Percentiles rank a stretch among this genome's conserved stretches.
Evolutionary conservation across 139 green algal genomes (phyloP).

Genomic region (Chlorella sp.): DNA sequence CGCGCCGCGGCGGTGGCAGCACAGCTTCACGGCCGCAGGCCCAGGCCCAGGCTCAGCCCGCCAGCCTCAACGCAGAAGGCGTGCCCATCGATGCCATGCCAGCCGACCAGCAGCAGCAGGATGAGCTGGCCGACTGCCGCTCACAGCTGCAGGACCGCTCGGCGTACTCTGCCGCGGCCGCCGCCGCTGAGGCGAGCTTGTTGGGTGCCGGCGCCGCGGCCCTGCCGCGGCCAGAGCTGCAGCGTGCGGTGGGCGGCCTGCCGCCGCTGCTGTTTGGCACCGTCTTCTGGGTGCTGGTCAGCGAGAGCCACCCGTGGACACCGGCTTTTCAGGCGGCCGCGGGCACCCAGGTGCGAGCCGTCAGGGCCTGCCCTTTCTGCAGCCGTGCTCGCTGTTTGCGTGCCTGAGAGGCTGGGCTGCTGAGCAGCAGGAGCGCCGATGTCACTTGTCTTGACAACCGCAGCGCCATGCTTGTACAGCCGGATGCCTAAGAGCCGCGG

Average conservation of each 20-base stretch:
- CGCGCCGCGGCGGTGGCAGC: background rate
- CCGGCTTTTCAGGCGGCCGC: constrained; percentile 6
- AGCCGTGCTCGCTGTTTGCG: too few species aligned
- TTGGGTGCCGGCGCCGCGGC: background rate
- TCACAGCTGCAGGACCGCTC: constrained; percentile 1
- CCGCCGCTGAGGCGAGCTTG: constrained; percentile 7
- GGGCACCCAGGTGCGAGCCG: constrained; percentile 11
- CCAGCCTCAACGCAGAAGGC: constrained; percentile 3
- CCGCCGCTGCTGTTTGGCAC: constrained; percentile 29
- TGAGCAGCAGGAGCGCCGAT: too few species aligned
- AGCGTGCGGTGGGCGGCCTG: background rate
- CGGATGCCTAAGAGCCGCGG: too few species aligned
- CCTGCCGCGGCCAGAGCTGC: background rate
- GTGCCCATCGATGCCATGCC: constrained; percentile 5
- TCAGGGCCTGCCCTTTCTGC: too few species aligned
- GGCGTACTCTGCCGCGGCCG: constrained; percentile 4
- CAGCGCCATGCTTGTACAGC: too few species aligned
- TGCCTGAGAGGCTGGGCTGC: too few species aligned
- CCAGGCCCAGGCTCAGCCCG: background rate
- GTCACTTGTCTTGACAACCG: too few species aligned
- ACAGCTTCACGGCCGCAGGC: background rate
- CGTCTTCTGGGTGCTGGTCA: constrained; percentile 43
- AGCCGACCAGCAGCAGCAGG: background rate
- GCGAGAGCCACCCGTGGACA: background rate
- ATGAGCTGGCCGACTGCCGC: constrained; percentile 15